These are phyloP conservation scores for Hypoxylon sp. DNA, from an alignment of 2,329 filamentous ascomycete genomes.

Conservation along the genomic window DNA sequence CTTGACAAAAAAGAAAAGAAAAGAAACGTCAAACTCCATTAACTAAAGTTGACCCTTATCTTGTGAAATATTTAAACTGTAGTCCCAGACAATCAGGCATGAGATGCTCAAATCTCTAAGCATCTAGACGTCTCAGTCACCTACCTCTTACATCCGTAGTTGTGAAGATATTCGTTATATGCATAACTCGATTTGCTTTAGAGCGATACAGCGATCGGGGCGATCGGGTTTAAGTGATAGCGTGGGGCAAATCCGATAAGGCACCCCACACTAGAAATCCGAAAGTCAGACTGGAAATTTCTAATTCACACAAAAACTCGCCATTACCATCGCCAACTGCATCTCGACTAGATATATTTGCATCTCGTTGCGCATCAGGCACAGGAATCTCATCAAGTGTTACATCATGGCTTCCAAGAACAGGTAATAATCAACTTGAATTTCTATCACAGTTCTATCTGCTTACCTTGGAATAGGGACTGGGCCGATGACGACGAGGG, in stretches of 20 bases:
- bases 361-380: not conserved
- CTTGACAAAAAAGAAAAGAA: not conserved
- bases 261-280: conserved; percentile 35
- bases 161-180: not conserved
- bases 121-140: not conserved
- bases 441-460: not conserved
- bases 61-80: too few relatives aligned
- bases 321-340: conserved; percentile 5
- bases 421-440: conserved; percentile 16
- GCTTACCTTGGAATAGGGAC: conserved; percentile 58
- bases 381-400: not conserved
- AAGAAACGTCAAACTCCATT: not conserved
- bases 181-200: too few relatives aligned
- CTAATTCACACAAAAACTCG: conserved; percentile 40
- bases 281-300: conserved; percentile 35
- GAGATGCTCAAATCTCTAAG: not conserved
- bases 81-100: not conserved
- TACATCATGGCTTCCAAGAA: conserved; percentile 36
- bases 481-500: conserved; percentile 97
- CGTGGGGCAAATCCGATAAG: conserved; percentile 36
- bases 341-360: conserved; percentile 2
- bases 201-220: too few relatives aligned
- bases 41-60: too few relatives aligned
- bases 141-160: not conserved
- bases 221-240: conserved; percentile 24